A percentile compares a stretch with the other conserved stretches of the same genome.
Conservation (phyloP, 768 basidiomycete species). For the Xerocomus potaroensis region DNA sequence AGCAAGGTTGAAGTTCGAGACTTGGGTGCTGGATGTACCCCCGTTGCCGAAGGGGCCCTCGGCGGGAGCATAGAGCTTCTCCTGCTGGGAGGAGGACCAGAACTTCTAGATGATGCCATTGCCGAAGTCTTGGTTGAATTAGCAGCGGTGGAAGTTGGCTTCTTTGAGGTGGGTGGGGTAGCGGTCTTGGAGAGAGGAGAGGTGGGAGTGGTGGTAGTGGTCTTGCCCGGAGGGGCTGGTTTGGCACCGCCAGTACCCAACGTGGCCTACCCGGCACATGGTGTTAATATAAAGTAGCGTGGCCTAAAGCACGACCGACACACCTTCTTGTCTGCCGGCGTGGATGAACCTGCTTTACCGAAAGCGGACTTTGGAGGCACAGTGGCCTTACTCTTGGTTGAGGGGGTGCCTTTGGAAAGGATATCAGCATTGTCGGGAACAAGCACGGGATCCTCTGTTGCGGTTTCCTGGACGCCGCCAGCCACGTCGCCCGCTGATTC, state of each 20-base stretch:
- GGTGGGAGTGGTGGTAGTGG: constrained; percentile 30
- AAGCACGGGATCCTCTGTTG: constrained; percentile 21
- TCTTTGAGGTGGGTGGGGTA: constrained; percentile 29
- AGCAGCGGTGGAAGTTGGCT: constrained; percentile 25
- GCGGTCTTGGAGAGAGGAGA: constrained; percentile 30
- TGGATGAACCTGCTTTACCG: constrained; percentile 47
- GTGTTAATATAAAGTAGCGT: constrained; percentile 23
- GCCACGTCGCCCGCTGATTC: constrained; percentile 13
- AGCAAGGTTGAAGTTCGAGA: constrained; percentile 32
- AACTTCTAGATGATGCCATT: constrained; percentile 31
- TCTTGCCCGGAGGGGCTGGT: constrained; percentile 40
- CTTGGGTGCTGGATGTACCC: constrained; percentile 35
- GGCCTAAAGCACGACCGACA: constrained; percentile 21
- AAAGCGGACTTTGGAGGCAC: constrained; percentile 41
- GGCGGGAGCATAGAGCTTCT: constrained; percentile 31
- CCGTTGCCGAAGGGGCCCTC: constrained; percentile 38
- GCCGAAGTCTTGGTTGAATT: constrained; percentile 31
- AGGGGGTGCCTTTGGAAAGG: constrained; percentile 24
- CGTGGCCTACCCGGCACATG: constrained; percentile 48
- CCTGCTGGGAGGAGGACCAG: constrained; percentile 31
- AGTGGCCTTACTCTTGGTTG: constrained; percentile 31
- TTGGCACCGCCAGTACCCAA: constrained; percentile 57
- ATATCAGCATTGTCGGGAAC: constrained; percentile 23
- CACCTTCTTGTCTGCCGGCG: constrained; percentile 78
- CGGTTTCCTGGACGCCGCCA: constrained; percentile 18